phyloP scores from a whole-genome alignment of 192 early-diverging fungal species.

The Podila verticillata region DNA sequence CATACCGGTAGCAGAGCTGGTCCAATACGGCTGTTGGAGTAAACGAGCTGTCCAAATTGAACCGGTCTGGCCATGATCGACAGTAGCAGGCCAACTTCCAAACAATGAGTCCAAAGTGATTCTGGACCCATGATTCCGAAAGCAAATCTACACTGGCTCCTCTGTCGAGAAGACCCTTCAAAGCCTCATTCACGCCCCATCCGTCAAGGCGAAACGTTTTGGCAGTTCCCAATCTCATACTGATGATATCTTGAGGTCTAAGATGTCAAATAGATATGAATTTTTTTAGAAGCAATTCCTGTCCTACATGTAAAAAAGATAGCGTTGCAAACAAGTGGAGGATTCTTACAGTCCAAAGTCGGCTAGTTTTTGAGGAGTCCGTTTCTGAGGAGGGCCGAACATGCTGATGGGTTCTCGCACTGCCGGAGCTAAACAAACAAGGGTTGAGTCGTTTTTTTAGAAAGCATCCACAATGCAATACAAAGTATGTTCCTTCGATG shows the following conservation, averaged over 20 bases:
- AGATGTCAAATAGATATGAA: not conserved
- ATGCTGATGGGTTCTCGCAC: not conserved
- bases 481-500: not conserved
- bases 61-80: constrained; percentile 60
- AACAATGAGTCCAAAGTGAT: constrained; percentile 76
- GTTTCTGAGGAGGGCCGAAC: constrained; percentile 2
- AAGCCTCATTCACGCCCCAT: constrained; percentile 66
- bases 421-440: not conserved
- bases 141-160: constrained; percentile 53
- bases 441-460: too few relatives aligned
- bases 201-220: constrained; percentile 23
- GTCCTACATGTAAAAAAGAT: too few relatives aligned
- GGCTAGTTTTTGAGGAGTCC: not conserved
- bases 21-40: constrained; percentile 52
- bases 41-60: constrained; percentile 46
- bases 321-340: too few relatives aligned
- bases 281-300: not conserved
- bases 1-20: constrained; percentile 69
- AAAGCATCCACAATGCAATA: not conserved
- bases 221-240: constrained; percentile 42
- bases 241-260: constrained; percentile 38
- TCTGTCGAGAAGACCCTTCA: constrained; percentile 41
- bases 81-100: constrained; percentile 77
- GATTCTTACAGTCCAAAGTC: constrained; percentile 28
- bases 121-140: constrained; percentile 61